These are phyloP conservation scores for Beauveria pseudobassiana DNA, from an alignment of 2,329 filamentous ascomycete species.

Conservation along the genomic window DNA sequence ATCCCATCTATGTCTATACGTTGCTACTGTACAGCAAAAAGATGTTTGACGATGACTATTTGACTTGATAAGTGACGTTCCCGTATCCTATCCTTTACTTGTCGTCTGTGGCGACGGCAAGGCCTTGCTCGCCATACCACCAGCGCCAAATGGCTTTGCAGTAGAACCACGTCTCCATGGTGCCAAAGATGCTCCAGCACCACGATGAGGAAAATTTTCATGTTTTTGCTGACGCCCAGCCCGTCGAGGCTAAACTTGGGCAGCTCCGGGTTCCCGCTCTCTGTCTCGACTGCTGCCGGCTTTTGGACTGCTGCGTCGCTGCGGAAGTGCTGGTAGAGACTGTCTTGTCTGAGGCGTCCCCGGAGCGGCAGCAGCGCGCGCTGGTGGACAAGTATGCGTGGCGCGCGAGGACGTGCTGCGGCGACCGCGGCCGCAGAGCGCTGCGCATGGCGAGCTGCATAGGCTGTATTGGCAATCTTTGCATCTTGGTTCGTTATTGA, in stretches of 20 bases:
- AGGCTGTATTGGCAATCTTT: not conserved
- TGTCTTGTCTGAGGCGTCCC: not conserved
- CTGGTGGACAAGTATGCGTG: not conserved
- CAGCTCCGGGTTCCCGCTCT: conserved; percentile 14
- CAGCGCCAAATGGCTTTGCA: conserved; percentile 23
- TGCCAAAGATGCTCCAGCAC: conserved; percentile 23
- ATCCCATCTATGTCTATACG: not conserved
- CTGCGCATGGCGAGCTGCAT: not conserved
- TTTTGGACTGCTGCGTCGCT: not conserved
- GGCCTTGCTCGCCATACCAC: conserved; percentile 16
- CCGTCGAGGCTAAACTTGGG: conserved; percentile 20
- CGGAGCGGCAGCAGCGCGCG: not conserved
- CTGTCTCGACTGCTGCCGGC: conserved; percentile 11
- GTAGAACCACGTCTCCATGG: conserved; percentile 26
- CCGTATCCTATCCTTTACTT: not conserved
- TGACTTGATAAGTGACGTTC: not conserved
- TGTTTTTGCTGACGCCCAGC: conserved; percentile 22
- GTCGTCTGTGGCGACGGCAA: not conserved
- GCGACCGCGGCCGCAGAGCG: not conserved
- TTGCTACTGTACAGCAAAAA: not conserved
- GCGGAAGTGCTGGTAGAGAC: not conserved
- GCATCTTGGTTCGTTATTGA: not conserved
- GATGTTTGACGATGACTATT: not conserved
- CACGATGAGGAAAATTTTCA: conserved; percentile 19
- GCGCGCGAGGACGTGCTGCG: not conserved